Evolutionary conservation across 2,329 filamentous ascomycete species (phyloP).

Genomic region (Meredithiella fracta): DNA sequence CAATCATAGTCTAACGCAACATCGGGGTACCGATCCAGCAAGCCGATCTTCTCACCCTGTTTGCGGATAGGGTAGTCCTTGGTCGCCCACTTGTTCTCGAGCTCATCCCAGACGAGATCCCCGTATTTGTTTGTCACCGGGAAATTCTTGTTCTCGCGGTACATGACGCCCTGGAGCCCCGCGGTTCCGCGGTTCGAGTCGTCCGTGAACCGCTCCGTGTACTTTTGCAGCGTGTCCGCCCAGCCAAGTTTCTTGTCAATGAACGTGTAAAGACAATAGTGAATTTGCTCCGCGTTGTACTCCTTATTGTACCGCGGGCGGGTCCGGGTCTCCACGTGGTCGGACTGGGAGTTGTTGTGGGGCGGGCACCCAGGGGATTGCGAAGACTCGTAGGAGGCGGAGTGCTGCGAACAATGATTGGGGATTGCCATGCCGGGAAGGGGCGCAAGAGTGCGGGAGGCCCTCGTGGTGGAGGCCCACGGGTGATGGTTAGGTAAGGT

Average conservation of each 20-base stretch:
- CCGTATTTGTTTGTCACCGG: slow-evolving; percentile 26
- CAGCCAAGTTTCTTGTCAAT: slow-evolving; percentile 29
- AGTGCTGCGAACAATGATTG: not conserved
- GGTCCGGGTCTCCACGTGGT: slow-evolving; percentile 9
- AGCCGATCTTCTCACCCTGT: slow-evolving; percentile 19
- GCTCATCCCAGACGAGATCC: slow-evolving; percentile 25
- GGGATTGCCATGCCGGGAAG: not conserved
- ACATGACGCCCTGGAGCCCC: slow-evolving; percentile 29
- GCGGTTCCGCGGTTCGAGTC: slow-evolving; percentile 14
- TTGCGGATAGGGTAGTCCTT: slow-evolving; percentile 16
- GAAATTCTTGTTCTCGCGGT: slow-evolving; percentile 28
- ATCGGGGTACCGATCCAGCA: slow-evolving; percentile 29
- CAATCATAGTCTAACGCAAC: slow-evolving; percentile 30
- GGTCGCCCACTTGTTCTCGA: slow-evolving; percentile 19
- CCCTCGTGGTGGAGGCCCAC: not conserved
- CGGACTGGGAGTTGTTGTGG: not conserved
- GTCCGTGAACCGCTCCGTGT: slow-evolving; percentile 12
- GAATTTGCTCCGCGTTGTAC: slow-evolving; percentile 28
- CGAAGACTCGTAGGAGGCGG: not conserved
- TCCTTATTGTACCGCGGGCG: slow-evolving; percentile 23
- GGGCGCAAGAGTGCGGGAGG: not conserved
- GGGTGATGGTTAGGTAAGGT: not conserved
- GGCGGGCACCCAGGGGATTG: not conserved
- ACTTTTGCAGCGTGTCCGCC: slow-evolving; percentile 15
- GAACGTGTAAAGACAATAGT: slow-evolving; percentile 29